Conservation (phyloP, 371 early-diverging fungal species). For the Paramicrosporidium saccamoebae region DNA sequence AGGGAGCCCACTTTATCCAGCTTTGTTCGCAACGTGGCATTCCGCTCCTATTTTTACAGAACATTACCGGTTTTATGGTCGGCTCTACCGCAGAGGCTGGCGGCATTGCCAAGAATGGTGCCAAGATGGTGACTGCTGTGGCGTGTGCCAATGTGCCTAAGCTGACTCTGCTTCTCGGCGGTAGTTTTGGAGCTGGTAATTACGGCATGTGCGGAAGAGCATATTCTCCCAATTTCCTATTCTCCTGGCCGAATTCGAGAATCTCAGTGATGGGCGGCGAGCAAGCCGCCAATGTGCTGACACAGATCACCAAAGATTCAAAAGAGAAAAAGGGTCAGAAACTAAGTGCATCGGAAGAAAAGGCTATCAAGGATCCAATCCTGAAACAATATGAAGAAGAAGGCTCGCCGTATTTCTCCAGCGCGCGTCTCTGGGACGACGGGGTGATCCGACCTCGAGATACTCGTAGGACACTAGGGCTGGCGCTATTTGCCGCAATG, state of each 20-base stretch:
- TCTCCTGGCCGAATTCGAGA: constrained; percentile 84
- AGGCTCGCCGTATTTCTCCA: constrained; percentile 75
- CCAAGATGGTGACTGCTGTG: constrained; percentile 86
- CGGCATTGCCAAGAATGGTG: constrained; percentile 91
- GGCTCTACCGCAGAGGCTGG: constrained; percentile 80
- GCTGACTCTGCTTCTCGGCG: constrained; percentile 71
- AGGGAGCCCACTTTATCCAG: constrained; percentile 89
- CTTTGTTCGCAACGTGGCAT: constrained; percentile 73
- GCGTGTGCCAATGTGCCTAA: constrained; percentile 82
- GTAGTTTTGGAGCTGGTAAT: constrained; percentile 75
- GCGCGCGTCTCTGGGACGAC: constrained; percentile 81
- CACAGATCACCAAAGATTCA: constrained; percentile 54
- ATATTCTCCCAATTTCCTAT: constrained; percentile 72
- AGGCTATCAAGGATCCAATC: constrained; percentile 52
- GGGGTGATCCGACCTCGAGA: constrained; percentile 75
- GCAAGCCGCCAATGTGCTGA: constrained; percentile 76
- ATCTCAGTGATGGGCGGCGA: constrained; percentile 96
- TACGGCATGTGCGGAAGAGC: constrained; percentile 96
- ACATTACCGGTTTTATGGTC: constrained; percentile 93
- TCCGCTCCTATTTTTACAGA: constrained; percentile 78
- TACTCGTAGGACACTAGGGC: constrained; percentile 53
- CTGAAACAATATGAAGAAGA: constrained; percentile 57
- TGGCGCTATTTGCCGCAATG: constrained; percentile 45
- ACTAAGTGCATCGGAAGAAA: constrained; percentile 33
- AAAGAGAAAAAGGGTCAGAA: constrained; percentile 37